Percentiles rank a stretch among this genome's conserved stretches.
phyloP scores from a whole-genome alignment of 179 eudicot species.

The Heliamphora pulchella region DNA sequence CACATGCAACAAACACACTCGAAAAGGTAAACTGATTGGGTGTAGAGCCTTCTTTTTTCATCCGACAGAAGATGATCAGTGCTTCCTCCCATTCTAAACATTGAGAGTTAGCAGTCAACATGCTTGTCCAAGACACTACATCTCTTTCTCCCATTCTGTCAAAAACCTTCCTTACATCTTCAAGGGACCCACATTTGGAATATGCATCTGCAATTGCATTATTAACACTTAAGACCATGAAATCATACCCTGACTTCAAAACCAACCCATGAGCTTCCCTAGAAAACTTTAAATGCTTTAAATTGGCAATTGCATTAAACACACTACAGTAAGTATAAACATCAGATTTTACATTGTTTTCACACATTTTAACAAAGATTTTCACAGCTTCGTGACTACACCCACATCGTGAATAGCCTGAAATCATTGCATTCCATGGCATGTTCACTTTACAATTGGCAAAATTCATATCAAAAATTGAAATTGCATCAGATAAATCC shows the following conservation, averaged over 20 bases:
- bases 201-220: slow-evolving; percentile 33
- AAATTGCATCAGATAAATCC: slow-evolving; percentile 20
- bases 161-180: slow-evolving; percentile 23
- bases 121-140: slow-evolving; percentile 26
- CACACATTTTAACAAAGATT: slow-evolving; percentile 23
- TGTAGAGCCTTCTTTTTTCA: slow-evolving; percentile 24
- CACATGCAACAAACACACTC: slow-evolving; percentile 25
- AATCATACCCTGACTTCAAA: slow-evolving; percentile 23
- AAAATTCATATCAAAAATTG: slow-evolving; percentile 18
- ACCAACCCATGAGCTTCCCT: slow-evolving; percentile 24
- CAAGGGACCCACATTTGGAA: slow-evolving; percentile 28
- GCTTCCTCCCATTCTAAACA: slow-evolving; percentile 24
- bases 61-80: slow-evolving; percentile 14
- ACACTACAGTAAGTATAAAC: slow-evolving; percentile 29
- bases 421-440: slow-evolving; percentile 32
- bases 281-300: slow-evolving; percentile 16
- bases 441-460: slow-evolving; percentile 5
- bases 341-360: slow-evolving; percentile 23
- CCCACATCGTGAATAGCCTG: slow-evolving; percentile 20
- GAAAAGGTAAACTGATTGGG: slow-evolving; percentile 24
- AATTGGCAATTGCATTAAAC: slow-evolving; percentile 22
- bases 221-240: slow-evolving; percentile 12
- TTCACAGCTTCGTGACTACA: slow-evolving; percentile 22
- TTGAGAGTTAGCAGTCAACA: slow-evolving; percentile 19
- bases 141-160: slow-evolving; percentile 19